A percentile compares a stretch with the other conserved stretches of the same genome.
Conservation (phyloP, 495 filamentous ascomycete genomes). For the Neurospora tetraspora region DNA sequence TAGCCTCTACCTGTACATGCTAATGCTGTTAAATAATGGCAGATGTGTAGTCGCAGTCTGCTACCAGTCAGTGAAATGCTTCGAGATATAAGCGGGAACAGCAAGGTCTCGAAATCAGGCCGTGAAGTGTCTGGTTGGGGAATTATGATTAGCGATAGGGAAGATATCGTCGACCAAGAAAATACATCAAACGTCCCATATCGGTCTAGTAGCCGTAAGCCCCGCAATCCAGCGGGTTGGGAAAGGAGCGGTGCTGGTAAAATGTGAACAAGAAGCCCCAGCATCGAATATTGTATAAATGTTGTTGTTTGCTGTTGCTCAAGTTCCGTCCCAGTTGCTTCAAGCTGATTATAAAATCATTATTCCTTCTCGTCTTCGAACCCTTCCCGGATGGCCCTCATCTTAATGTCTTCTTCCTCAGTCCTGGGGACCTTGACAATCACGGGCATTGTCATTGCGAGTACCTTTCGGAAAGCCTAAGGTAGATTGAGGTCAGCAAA, state of each 20-base stretch:
- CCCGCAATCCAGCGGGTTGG: neutral
- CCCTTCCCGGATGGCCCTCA: slow-evolving; percentile 13
- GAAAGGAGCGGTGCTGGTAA: neutral
- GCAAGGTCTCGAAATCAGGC: neutral
- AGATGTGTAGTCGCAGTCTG: neutral
- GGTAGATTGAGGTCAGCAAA: slow-evolving; percentile 13
- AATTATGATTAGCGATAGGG: neutral
- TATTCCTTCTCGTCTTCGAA: neutral
- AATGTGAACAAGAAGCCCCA: neutral
- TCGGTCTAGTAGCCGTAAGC: neutral
- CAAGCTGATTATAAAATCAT: neutral
- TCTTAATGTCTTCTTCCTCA: slow-evolving; percentile 40
- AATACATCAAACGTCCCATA: neutral
- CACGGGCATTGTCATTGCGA: slow-evolving; percentile 43
- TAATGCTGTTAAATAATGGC: neutral
- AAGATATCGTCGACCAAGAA: neutral
- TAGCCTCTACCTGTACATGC: neutral
- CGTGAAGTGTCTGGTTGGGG: neutral
- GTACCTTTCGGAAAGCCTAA: slow-evolving; percentile 47
- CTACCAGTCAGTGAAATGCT: neutral
- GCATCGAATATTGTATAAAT: neutral
- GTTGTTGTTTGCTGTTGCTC: neutral
- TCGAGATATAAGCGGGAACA: no score
- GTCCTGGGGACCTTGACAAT: slow-evolving; percentile 48
- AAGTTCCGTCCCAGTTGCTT: neutral